Conservation (phyloP, 805 yeast species). For the Priceomyces medius region DNA sequence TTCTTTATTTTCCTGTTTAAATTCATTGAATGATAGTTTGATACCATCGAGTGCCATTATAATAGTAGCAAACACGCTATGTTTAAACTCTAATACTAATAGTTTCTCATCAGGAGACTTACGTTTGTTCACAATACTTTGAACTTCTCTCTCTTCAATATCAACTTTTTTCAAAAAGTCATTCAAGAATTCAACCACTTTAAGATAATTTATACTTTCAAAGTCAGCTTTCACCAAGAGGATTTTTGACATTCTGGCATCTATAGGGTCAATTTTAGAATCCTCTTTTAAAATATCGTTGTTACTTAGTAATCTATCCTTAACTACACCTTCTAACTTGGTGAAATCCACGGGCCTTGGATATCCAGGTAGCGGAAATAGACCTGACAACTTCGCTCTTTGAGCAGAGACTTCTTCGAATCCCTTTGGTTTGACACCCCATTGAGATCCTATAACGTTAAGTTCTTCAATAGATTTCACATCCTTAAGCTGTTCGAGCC, state of each 20-base stretch:
- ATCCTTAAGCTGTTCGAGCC: slow-evolving; percentile 32
- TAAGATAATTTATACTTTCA: slow-evolving; percentile 29
- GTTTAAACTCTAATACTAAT: slow-evolving; percentile 52
- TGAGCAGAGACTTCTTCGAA: slow-evolving; percentile 74
- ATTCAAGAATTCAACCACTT: slow-evolving; percentile 46
- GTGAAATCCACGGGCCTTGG: slow-evolving; percentile 46
- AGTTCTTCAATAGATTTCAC: slow-evolving; percentile 52
- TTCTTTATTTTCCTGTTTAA: slow-evolving; percentile 20
- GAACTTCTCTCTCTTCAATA: slow-evolving; percentile 35
- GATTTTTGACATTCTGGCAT: slow-evolving; percentile 33
- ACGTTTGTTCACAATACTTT: slow-evolving; percentile 31
- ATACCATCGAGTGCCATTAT: slow-evolving; percentile 44
- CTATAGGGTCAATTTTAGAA: slow-evolving; percentile 39
- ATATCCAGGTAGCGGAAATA: slow-evolving; percentile 73
- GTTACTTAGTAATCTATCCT: slow-evolving; percentile 30
- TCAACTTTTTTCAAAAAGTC: slow-evolving; percentile 45
- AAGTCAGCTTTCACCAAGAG: slow-evolving; percentile 34
- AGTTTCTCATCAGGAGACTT: slow-evolving; percentile 36
- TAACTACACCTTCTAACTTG: slow-evolving; percentile 38
- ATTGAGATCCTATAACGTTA: slow-evolving; percentile 49
- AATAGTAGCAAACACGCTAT: slow-evolving; percentile 54
- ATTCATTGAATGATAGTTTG: slow-evolving; percentile 25
- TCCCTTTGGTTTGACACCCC: slow-evolving; percentile 75
- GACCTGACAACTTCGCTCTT: slow-evolving; percentile 74
- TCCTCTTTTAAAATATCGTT: slow-evolving; percentile 32